These are phyloP conservation scores for Xenosphaeropsis pyriputrescens DNA, from an alignment of 2,329 filamentous ascomycete genomes.

Conservation along the genomic window DNA sequence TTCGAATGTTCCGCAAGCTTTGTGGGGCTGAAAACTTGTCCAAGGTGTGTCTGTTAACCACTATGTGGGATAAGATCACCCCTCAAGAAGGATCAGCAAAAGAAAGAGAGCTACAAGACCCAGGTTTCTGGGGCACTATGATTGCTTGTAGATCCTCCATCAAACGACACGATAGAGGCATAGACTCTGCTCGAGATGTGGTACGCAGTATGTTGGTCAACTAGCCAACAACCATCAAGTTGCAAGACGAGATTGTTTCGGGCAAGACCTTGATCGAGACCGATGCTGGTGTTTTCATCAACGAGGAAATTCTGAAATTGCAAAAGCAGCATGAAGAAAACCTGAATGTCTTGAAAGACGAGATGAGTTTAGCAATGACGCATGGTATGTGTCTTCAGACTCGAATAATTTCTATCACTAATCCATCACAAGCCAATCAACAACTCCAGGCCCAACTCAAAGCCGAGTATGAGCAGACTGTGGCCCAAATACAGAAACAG, in stretches of 20 bases:
- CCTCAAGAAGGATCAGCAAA: slow-evolving; percentile 4
- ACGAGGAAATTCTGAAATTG: background rate
- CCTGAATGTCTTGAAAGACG: slow-evolving; percentile 67
- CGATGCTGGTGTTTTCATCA: slow-evolving; percentile 2
- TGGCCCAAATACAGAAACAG: no score
- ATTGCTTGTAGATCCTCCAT: no score
- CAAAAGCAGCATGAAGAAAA: slow-evolving; percentile 45
- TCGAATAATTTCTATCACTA: no score
- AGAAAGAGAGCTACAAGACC: background rate
- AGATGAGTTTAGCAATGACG: slow-evolving; percentile 59
- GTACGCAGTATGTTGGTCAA: slow-evolving; percentile 2
- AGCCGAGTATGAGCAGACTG: no score
- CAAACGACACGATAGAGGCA: no score
- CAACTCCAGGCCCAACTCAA: no score
- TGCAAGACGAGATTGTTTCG: slow-evolving; percentile 4
- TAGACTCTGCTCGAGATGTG: no score
- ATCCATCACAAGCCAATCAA: no score
- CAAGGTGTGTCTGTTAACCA: slow-evolving; percentile 26
- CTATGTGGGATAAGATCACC: slow-evolving; percentile 22
- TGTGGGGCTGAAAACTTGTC: slow-evolving; percentile 24
- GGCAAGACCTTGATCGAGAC: slow-evolving; percentile 3
- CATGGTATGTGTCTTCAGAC: no score
- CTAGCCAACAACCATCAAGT: background rate
- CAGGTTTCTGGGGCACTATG: background rate
- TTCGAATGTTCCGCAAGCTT: slow-evolving; percentile 28